Evolutionary conservation across 106 monocot genomes (phyloP).

Genomic region (Agapanthus africanus): DNA sequence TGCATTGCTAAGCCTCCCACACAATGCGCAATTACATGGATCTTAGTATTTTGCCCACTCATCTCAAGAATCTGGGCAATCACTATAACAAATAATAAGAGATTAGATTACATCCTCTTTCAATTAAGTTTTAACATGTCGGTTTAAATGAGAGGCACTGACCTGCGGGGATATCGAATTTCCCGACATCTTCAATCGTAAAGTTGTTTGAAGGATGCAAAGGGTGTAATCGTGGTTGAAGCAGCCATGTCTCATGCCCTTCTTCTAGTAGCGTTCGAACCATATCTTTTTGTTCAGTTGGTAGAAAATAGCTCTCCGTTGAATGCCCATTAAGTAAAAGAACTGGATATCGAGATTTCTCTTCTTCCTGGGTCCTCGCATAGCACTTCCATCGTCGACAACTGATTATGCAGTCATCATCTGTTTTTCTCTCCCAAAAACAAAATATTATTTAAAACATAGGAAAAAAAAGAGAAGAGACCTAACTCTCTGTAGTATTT

Average conservation of each 20-base stretch:
- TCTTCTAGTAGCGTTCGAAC: conserved; percentile 22
- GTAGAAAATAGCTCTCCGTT: conserved; percentile 17
- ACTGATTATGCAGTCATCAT: conserved; percentile 25
- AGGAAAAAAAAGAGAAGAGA: no score
- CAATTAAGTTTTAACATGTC: not conserved
- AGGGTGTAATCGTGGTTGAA: conserved; percentile 31
- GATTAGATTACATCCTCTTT: not conserved
- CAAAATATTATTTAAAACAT: conserved; percentile 3
- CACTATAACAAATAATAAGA: conserved; percentile 11
- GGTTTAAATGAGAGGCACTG: not conserved
- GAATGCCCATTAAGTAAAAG: conserved; percentile 27
- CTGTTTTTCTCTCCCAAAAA: conserved; percentile 10
- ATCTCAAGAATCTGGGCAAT: conserved; percentile 14
- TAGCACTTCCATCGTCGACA: conserved; percentile 21
- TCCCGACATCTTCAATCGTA: conserved; percentile 23
- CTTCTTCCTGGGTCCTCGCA: conserved; percentile 3
- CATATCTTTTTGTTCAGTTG: conserved; percentile 22
- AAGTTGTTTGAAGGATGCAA: conserved; percentile 30
- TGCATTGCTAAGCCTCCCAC: conserved; percentile 32
- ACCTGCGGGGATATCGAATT: conserved; percentile 36
- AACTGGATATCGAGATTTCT: conserved; percentile 16
- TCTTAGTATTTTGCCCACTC: conserved; percentile 12
- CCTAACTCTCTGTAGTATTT: not conserved
- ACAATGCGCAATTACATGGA: conserved; percentile 39
- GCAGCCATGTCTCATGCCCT: conserved; percentile 34